These are phyloP conservation scores for Tripterygium wilfordii DNA, from an alignment of 177 flowering plant species.

Conservation along the genomic window DNA sequence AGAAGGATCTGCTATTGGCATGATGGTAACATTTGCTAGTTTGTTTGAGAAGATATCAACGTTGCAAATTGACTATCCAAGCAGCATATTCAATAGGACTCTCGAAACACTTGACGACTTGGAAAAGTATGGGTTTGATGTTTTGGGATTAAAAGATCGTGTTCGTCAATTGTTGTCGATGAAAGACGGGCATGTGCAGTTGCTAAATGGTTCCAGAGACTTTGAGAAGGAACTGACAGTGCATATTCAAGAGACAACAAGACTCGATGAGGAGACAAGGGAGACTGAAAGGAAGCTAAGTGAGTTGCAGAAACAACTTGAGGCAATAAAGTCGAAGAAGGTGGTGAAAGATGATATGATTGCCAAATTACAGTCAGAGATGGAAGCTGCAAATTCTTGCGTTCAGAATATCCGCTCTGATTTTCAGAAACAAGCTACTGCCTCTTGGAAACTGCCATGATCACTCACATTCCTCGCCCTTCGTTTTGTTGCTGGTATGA, in stretches of 20 bases:
- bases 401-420: neutral
- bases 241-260: conserved; percentile 2
- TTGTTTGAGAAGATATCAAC: conserved; percentile 20
- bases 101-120: conserved; percentile 27
- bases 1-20: conserved; percentile 41
- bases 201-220: conserved; percentile 4
- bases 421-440: neutral
- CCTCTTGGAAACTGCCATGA: neutral
- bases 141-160: conserved; percentile 12
- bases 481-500: neutral
- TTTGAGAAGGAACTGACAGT: conserved; percentile 12
- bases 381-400: neutral
- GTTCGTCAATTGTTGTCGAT: conserved; percentile 11
- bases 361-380: conserved; percentile 2
- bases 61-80: conserved; percentile 23
- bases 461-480: neutral
- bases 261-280: conserved; percentile 14
- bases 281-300: conserved; percentile 20
- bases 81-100: conserved; percentile 10
- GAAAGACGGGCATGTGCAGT: conserved; percentile 17
- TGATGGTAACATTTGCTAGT: conserved; percentile 32
- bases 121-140: conserved; percentile 36
- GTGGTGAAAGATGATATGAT: conserved; percentile 16
- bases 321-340: neutral
- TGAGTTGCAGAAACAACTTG: conserved; percentile 21